phyloP scores from a whole-genome alignment of 352 stramenopile species.

The Phytophthora ohioensis region DNA sequence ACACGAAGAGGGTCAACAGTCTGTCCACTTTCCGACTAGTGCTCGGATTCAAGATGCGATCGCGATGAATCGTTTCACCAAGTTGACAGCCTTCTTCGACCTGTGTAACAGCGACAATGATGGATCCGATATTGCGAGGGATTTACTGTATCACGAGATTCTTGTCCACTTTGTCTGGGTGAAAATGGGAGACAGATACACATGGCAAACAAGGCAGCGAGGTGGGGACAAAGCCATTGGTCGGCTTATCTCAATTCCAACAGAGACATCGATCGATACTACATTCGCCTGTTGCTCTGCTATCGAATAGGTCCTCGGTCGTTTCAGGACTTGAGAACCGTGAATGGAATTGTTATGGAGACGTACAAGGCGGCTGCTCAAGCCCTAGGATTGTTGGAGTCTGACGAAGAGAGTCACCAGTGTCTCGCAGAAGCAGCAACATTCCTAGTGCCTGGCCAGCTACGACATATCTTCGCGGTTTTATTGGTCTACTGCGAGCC shows the following conservation, averaged over 20 bases:
- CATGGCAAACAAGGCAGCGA: too few species aligned
- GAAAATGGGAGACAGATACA: too few species aligned
- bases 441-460: conserved; percentile 8
- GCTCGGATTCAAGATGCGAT: too few species aligned
- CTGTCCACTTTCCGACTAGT: too few species aligned
- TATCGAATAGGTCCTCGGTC: neutral
- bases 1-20: too few species aligned
- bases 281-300: conserved; percentile 2
- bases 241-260: conserved; percentile 2
- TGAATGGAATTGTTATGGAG: neutral
- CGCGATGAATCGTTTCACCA: too few species aligned
- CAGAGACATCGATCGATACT: conserved; percentile 2
- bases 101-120: too few species aligned
- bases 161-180: too few species aligned
- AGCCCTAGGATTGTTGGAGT: neutral
- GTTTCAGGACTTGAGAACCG: neutral
- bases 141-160: too few species aligned
- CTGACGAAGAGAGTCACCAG: conserved; percentile 8
- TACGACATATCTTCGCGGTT: conserved; percentile 10
- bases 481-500: conserved; percentile 9
- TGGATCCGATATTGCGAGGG: too few species aligned
- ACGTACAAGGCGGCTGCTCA: neutral
- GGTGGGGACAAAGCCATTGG: conserved; percentile 6
- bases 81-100: too few species aligned
- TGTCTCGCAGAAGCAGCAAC: conserved; percentile 1